Conservation (phyloP, 2,329 filamentous ascomycete species). For the Penicillium fuscoglaucum region DNA sequence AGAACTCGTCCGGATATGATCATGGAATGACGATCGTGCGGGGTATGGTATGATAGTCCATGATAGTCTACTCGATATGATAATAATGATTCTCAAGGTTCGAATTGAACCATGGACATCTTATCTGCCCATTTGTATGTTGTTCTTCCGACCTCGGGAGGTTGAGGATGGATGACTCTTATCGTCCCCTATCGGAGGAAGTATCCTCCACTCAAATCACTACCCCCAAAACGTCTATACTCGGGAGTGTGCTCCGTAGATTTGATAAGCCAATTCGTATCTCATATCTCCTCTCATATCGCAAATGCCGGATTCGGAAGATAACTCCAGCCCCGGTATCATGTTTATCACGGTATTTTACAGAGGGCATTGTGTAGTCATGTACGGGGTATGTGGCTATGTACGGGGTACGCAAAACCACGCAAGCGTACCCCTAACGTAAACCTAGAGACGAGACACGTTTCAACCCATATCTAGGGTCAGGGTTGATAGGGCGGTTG, state of each 20-base stretch:
- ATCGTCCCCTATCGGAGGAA: constrained; percentile 2
- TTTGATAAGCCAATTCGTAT: constrained; percentile 7
- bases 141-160: neutral
- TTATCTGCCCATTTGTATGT: neutral
- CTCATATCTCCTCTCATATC: constrained; percentile 1
- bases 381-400: neutral
- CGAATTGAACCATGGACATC: neutral
- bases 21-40: constrained; percentile 27
- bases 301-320: neutral
- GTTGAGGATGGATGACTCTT: neutral
- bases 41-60: constrained; percentile 18
- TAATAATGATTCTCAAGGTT: neutral
- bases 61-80: neutral
- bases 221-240: neutral
- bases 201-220: neutral
- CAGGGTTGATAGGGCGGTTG: neutral
- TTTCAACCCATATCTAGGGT: constrained; percentile 10
- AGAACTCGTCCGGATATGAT: constrained; percentile 10
- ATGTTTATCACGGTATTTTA: neutral
- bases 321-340: constrained; percentile 2
- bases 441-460: constrained; percentile 12
- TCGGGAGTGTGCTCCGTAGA: neutral
- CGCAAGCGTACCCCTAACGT: neutral
- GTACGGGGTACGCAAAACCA: neutral
- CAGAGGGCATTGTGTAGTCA: neutral